Evolutionary conservation across 2,329 filamentous ascomycete species (phyloP), one percentile per base, ranked within the genome.

Genomic region (Talaromyces amestolkiae): DNA sequence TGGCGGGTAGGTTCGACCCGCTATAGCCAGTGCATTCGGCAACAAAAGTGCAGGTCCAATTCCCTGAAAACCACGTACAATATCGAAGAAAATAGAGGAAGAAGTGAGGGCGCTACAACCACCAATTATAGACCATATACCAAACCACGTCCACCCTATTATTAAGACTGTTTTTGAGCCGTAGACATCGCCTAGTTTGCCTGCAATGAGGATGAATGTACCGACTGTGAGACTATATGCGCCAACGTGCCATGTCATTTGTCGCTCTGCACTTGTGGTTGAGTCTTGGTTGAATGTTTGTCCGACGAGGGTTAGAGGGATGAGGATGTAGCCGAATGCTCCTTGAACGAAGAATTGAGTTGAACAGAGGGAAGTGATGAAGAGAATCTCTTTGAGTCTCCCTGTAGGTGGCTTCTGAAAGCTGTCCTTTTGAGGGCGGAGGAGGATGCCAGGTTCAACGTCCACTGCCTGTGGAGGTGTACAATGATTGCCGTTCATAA

Each of bases 181-280:
- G 65, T 80, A 84, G 35, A 83, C 67, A 70, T 84, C 82, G 13
- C 83, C 83, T 2, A 84, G 75, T 3, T 82, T 77, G 0, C 83
- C 83, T 1, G 81, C 79, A 3, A 82, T 70, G 9, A 85, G 75
- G 61, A 85, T 83, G 69, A 84, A 84, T 4, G 80, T 83, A 11
- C 83, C 82, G 2, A 82, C 78, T 0, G 81, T 82, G 49, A 85
- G 74, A 47, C 77, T 78, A 70, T 83, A 85, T 11, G 79, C 79
- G 13, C 83, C 81, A 60, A 82, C 76, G 35, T 82, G 74, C 83
- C 82, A 85, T 54, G 51, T 19, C 51, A 54, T 54, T 35, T 54
- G 51, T 15, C 27, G 19, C n/a, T 54, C 51, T 35, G 31, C n/a
- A 7, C 31, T 54, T 4, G 33, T 31, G 5, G 41, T 63, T 41